A percentile compares a stretch with the other conserved stretches of the same genome.
phyloP scores from a whole-genome alignment of 2,329 filamentous ascomycete species.

The Alternaria novae-zelandiae region DNA sequence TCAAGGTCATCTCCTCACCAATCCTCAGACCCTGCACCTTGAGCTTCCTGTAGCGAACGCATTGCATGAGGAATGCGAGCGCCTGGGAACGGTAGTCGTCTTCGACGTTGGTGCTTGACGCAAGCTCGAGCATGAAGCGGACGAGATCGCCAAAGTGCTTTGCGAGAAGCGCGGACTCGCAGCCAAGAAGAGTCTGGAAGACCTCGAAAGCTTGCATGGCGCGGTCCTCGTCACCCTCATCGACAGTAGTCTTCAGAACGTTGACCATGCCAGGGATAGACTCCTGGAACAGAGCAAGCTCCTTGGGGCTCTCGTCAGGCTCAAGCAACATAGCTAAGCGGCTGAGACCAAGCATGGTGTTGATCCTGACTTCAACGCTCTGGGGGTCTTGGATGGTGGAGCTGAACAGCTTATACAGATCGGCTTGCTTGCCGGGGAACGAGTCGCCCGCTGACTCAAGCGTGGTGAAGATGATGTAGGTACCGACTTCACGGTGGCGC shows the following conservation, averaged over 20 bases:
- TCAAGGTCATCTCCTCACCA: conserved; percentile 84
- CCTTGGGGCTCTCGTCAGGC: conserved; percentile 79
- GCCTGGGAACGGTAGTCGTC: conserved; percentile 90
- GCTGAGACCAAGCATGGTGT: conserved; percentile 89
- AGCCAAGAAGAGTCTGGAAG: conserved; percentile 92
- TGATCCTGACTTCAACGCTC: conserved; percentile 91
- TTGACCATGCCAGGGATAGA: conserved; percentile 87
- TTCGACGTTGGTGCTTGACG: conserved; percentile 75
- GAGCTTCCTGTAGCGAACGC: conserved; percentile 88
- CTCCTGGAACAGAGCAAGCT: conserved; percentile 76
- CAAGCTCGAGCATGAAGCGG: conserved; percentile 90
- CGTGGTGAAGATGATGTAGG: conserved; percentile 91
- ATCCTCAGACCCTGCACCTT: conserved; percentile 92
- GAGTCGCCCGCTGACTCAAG: conserved; percentile 85
- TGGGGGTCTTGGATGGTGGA: conserved; percentile 89
- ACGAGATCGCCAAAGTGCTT: conserved; percentile 88
- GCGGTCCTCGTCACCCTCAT: conserved; percentile 82
- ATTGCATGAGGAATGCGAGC: conserved; percentile 91
- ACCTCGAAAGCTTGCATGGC: conserved; percentile 93
- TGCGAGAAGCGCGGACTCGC: conserved; percentile 82
- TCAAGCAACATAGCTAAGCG: conserved; percentile 87
- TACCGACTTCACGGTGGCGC: conserved; percentile 84
- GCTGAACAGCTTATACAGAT: conserved; percentile 82
- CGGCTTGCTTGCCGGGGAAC: conserved; percentile 79
- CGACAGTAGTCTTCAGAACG: conserved; percentile 83